Evolutionary conservation across 2,329 filamentous ascomycete genomes (phyloP), one percentile per base, ranked within the genome.

Genomic region (Botrytis fragariae): DNA sequence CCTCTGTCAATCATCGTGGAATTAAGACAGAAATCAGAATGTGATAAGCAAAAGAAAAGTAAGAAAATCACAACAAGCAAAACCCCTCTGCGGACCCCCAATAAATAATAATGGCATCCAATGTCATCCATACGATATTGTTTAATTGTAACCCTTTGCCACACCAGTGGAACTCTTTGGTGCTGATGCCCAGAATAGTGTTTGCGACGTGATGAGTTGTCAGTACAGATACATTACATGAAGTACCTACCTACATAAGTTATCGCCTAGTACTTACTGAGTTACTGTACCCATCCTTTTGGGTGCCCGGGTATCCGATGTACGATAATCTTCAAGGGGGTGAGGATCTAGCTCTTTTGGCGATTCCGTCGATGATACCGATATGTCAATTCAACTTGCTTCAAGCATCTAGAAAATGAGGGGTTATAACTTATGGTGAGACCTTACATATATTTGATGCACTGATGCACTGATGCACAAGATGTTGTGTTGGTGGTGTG

Each of bases 151-250:
- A 67, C 39, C 45, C 29, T 59, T 44, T 57, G 45, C 51, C 42
- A 42, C 32, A 60, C 48, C 65, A 25, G 37, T 57, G 51, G 65
- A 69, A 57, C 10, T 57, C 2, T 29, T 32, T 42, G 29, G 18
- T 48, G 71, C 32, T 60, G 63, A 72, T 72, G 44, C 16, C 35
- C 32, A 37, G 63, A 65, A 42, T 42, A 54, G 25, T 69, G 48
- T 59, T 45, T 72, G 71, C 63, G 35, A 69, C 71, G 68, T 72
- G 71, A 72, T 72, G 71, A 60, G 71, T 69, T 72, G 71, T 72
- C 71, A 69, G 32, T 57, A 35, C 51, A 60, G 54, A 32, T 61
- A 60, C 54, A 61, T 62, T 35, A 35, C 68, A 70, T 45, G 4
- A 42, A 22, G 37, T 42, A 32, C 48, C 37, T 59, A 35, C 39